Base-by-base conservation (phyloP, 2,329 filamentous ascomycete species). In the Paraconiothyrium sp. region DNA sequence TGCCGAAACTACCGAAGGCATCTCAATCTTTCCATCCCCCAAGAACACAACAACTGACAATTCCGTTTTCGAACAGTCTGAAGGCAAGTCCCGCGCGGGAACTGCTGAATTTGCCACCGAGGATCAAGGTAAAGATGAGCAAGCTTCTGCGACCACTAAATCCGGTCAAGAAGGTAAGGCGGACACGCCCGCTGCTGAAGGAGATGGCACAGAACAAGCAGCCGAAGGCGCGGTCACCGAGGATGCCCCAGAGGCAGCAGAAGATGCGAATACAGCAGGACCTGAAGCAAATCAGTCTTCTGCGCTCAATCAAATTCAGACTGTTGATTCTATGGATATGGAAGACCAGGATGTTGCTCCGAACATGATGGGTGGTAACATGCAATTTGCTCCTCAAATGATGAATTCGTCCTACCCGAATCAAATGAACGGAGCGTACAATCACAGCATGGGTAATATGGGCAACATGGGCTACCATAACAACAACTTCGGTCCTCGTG, bases 381-480 rank as follows among this genome's bases (percentile, higher is more conserved):
- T 56, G 68, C 68, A 70, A n/a, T 73, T 67, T 43, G 48, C 58
- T 41, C 66, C 68, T 35, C 72, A 68, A 30, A 76, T 76, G 72
- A 76, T 76, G 70, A 74, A 74, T 60, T 70, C 74, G 66, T 88
- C 89, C 72, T 89, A 90, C 68, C 85, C 87, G 67, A 88, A 89
- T 68, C 66, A 76, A 54, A 78, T 80, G 67, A 77, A 79, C 63
- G 70, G 76, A 48, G 72, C 78, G 59, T 76, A 78, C 65, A 76
- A 77, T 57, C 68, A 43, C 41, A 78, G 72, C 74, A 80, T 65
- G 76, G 81, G 71, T 37, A 78, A 73, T 74, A 80, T 65, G 76
- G 81, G 71, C 46, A 78, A 73, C 74, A 80, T 65, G 76, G 81
- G 71, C 9, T 76, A 69, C 59, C 65, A 71, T 43, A 64, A 67